A percentile compares a stretch with the other conserved stretches of the same genome.
Conservation (phyloP, 1,139 yeast species). For the Geotrichum carabidarum region DNA sequence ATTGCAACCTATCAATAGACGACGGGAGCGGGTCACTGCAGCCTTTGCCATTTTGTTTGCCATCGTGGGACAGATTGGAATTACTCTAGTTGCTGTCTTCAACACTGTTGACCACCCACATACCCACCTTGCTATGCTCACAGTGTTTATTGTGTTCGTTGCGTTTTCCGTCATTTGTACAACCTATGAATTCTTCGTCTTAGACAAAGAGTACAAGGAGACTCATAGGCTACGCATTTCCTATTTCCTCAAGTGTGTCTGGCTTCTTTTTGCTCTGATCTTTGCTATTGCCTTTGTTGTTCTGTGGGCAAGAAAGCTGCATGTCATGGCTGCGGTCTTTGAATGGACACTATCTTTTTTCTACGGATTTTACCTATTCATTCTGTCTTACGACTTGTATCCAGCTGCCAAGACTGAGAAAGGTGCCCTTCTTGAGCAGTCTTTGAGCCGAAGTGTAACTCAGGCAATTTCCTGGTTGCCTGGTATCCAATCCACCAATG, state of each 20-base stretch:
- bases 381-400: slow-evolving; percentile 65
- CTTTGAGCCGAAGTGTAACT: slow-evolving; percentile 1
- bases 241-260: slow-evolving; percentile 48
- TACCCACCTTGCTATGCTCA: slow-evolving; percentile 69
- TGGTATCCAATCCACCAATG: slow-evolving; percentile 13
- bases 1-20: slow-evolving; percentile 50
- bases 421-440: slow-evolving; percentile 23
- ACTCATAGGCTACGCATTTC: slow-evolving; percentile 42
- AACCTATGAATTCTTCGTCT: slow-evolving; percentile 53
- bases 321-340: slow-evolving; percentile 53
- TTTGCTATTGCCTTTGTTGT: slow-evolving; percentile 68
- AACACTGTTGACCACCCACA: slow-evolving; percentile 55
- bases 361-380: slow-evolving; percentile 65
- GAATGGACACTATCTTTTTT: slow-evolving; percentile 85
- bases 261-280: slow-evolving; percentile 65
- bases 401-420: slow-evolving; percentile 47
- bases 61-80: slow-evolving; percentile 67
- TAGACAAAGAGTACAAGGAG: slow-evolving; percentile 51
- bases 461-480: slow-evolving; percentile 26
- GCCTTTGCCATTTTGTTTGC: slow-evolving; percentile 51
- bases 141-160: slow-evolving; percentile 64
- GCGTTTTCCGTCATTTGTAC: slow-evolving; percentile 62
- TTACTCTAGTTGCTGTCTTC: slow-evolving; percentile 69
- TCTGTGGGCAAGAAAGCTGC: slow-evolving; percentile 39
- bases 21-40: slow-evolving; percentile 48